phyloP scores from a whole-genome alignment of 2,329 filamentous ascomycete species.

The Venturia aucupariae region DNA sequence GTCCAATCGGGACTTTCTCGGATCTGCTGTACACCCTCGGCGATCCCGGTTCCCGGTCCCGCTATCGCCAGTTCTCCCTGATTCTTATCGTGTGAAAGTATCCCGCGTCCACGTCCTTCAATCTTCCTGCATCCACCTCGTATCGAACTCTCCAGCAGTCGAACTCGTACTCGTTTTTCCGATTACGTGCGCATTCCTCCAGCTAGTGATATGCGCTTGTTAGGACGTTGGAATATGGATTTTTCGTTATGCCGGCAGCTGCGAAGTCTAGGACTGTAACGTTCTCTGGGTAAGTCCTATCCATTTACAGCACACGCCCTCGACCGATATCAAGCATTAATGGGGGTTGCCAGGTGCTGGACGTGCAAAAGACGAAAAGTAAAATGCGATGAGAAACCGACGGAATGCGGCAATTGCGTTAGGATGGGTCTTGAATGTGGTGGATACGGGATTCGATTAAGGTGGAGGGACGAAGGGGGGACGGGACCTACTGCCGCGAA shows the following conservation, averaged over 20 bases:
- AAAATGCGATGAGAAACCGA: conserved; percentile 5
- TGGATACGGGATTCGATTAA: background rate
- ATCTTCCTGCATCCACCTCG: too few relatives aligned
- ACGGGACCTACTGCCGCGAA: background rate
- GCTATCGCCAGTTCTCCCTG: background rate
- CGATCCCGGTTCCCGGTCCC: background rate
- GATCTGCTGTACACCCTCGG: background rate
- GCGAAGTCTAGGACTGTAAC: background rate
- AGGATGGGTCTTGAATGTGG: conserved; percentile 1
- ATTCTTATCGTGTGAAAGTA: too few relatives aligned
- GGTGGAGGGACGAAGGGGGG: background rate
- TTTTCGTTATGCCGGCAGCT: background rate
- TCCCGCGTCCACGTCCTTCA: too few relatives aligned
- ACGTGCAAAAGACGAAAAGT: conserved; percentile 8
- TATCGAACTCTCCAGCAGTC: too few relatives aligned
- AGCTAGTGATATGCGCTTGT: too few relatives aligned
- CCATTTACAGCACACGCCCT: background rate
- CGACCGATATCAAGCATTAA: background rate
- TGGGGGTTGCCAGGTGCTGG: background rate
- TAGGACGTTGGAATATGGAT: background rate
- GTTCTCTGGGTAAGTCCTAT: background rate
- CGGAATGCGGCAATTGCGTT: background rate
- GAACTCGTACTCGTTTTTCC: too few relatives aligned
- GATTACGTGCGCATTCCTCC: too few relatives aligned
- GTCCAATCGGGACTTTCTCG: background rate